Conservation (phyloP, 169 alveolate genomes). For the Theileria parva region DNA sequence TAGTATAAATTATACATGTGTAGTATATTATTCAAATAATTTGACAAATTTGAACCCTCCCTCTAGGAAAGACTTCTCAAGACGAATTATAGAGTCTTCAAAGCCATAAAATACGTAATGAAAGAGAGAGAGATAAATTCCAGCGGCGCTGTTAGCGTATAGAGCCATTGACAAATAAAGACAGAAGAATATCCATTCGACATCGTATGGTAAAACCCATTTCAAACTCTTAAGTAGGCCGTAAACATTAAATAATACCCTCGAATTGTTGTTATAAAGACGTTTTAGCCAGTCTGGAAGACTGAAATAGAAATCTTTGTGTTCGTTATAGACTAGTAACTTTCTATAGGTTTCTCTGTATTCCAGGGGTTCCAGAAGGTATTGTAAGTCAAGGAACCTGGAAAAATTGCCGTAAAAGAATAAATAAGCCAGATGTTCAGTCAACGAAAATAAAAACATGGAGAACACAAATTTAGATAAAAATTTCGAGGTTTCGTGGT, state of each 20-base stretch:
- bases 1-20: background rate
- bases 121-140: constrained; percentile 38
- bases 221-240: background rate
- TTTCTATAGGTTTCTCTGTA: constrained; percentile 39
- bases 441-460: constrained; percentile 12
- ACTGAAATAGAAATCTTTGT: constrained; percentile 18
- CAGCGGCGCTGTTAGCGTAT: constrained; percentile 64
- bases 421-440: constrained; percentile 16
- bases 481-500: constrained; percentile 15
- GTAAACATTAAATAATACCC: constrained; percentile 23
- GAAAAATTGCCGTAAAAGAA: constrained; percentile 18
- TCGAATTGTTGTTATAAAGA: background rate
- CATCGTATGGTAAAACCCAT: constrained; percentile 7
- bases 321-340: constrained; percentile 27
- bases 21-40: background rate
- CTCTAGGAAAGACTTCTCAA: constrained; percentile 15
- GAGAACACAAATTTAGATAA: constrained; percentile 15
- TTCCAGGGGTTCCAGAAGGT: constrained; percentile 36
- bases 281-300: constrained; percentile 30
- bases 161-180: constrained; percentile 49
- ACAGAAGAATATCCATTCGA: constrained; percentile 53
- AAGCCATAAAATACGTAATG: constrained; percentile 20
- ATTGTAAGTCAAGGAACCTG: constrained; percentile 44
- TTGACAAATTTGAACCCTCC: background rate
- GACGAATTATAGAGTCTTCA: constrained; percentile 25